A percentile compares a stretch with the other conserved stretches of the same genome.
Evolutionary conservation across 306 rosid species (phyloP).

Genomic region (Begonia loranthoides): DNA sequence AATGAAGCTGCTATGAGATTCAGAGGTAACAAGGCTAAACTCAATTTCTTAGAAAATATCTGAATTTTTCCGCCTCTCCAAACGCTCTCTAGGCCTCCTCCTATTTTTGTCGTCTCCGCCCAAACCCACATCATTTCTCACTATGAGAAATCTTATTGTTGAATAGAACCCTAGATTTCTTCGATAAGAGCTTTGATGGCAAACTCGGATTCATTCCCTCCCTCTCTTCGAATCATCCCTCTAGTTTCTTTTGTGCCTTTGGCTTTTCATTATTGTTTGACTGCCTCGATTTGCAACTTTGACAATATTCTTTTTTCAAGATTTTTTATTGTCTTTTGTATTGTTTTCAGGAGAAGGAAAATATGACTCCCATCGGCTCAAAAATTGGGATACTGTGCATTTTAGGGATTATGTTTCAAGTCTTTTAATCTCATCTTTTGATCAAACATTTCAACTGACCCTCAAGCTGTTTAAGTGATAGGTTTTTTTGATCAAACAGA

Average conservation of each 20-base stretch:
- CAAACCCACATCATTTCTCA: background rate
- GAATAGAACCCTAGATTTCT: background rate
- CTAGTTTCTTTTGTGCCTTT: conserved; percentile 23
- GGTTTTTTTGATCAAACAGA: background rate
- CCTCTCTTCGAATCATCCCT: conserved; percentile 15
- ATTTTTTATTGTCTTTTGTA: background rate
- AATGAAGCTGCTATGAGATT: conserved; percentile 86
- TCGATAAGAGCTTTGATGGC: conserved; percentile 20
- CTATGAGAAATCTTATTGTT: background rate
- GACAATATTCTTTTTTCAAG: background rate
- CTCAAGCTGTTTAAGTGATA: background rate
- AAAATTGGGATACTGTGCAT: conserved; percentile 45
- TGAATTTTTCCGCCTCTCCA: conserved; percentile 22
- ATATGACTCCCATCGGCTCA: conserved; percentile 43
- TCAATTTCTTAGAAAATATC: conserved; percentile 82
- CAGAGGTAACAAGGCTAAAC: conserved; percentile 89
- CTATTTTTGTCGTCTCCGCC: background rate
- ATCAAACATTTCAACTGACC: background rate
- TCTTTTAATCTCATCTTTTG: too few species aligned
- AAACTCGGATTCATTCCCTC: conserved; percentile 16
- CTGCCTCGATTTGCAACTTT: background rate
- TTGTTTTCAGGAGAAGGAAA: conserved; percentile 53
- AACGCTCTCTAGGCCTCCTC: background rate
- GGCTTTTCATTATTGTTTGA: background rate
- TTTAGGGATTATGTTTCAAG: too few species aligned